Evolutionary conservation across 176 grass and related monocot genomes (phyloP).

Genomic region (Calamus simplicifolius): DNA sequence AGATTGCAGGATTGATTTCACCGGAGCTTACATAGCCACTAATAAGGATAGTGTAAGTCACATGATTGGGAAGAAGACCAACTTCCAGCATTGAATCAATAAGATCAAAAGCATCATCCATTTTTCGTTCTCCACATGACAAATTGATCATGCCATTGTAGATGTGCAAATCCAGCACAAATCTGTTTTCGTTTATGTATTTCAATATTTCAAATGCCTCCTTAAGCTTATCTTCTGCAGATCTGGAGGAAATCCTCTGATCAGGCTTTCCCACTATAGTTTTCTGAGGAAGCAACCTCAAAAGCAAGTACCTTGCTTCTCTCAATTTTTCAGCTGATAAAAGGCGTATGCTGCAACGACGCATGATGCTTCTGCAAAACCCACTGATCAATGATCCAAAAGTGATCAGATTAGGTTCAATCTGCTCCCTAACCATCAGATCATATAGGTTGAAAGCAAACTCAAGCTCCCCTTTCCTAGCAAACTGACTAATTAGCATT

Average conservation of each 20-base stretch:
- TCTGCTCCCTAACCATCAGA: conserved; percentile 21
- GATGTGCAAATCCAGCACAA: conserved; percentile 29
- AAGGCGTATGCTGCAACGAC: conserved; percentile 4
- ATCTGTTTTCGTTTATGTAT: conserved; percentile 14
- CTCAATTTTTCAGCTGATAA: conserved; percentile 12
- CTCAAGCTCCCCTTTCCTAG: conserved; percentile 14
- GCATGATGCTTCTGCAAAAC: conserved; percentile 20
- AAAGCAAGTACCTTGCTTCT: conserved; percentile 26
- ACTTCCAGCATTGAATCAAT: conserved; percentile 18
- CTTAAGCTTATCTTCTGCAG: conserved; percentile 5
- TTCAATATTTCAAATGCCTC: conserved; percentile 10
- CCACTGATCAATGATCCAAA: conserved; percentile 23
- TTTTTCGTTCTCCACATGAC: conserved; percentile 24
- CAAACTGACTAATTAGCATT: conserved; percentile 32
- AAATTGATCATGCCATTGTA: conserved; percentile 34
- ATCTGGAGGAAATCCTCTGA: not conserved
- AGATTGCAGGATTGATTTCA: conserved; percentile 24
- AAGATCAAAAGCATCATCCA: conserved; percentile 27
- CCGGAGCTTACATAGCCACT: conserved; percentile 17
- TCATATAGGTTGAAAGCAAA: conserved; percentile 25
- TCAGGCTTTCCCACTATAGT: not conserved
- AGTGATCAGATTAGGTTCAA: conserved; percentile 28
- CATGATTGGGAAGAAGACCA: conserved; percentile 32
- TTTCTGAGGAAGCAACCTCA: conserved; percentile 25
- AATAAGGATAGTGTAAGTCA: conserved; percentile 30